Evolutionary conservation across 192 early-diverging fungal genomes (phyloP), one percentile per base, ranked within the genome.

Genomic region (Chytriomyces sp.): DNA sequence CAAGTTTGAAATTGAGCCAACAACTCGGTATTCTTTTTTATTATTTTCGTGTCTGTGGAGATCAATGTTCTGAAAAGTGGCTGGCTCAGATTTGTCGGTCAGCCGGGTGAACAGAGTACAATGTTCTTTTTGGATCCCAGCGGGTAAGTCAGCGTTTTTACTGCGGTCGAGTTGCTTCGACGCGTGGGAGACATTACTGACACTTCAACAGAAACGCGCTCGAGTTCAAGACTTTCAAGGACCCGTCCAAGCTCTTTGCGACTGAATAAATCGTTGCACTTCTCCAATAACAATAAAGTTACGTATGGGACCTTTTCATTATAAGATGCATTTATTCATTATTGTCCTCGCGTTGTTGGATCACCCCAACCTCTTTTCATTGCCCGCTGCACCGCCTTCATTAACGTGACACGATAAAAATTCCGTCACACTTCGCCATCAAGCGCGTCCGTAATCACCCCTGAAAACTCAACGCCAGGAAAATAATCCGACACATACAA

Each of bases 151-250:
- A 45, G 23, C 35, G 20, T 46, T 16, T 16, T 43, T 50, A 53
- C 8, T 67, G n/a, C 60, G 26, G 53, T 71, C 23, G 13, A 43
- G 60, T 53, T 10, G 28, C n/a, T 48, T 3, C 6, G 20, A 2
- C 0, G 71, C 8, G 47, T 3, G 10, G 24, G 35, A 7, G 18
- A n/a, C 9, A 35, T 26, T 50, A n/a, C n/a, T n/a, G n/a, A n/a
- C n/a, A n/a, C n/a, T n/a, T n/a, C n/a, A n/a, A 23, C 45, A 69
- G 76, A 4, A 82, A 82, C 59, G 82, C 82, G 24, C 61, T 82
- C 43, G 82, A 82, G 50, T 82, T 82, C 72, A 82, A 82, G 50
- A 66, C 64, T 62, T 82, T 82, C 75, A 82, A 82, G 28, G 64
- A 77, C 59, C 50, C 75, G 9, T 46, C 50, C 35, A 80, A 78